These are phyloP conservation scores for Orychophragmus violaceus DNA, from an alignment of 345 rosid species.

Conservation along the genomic window DNA sequence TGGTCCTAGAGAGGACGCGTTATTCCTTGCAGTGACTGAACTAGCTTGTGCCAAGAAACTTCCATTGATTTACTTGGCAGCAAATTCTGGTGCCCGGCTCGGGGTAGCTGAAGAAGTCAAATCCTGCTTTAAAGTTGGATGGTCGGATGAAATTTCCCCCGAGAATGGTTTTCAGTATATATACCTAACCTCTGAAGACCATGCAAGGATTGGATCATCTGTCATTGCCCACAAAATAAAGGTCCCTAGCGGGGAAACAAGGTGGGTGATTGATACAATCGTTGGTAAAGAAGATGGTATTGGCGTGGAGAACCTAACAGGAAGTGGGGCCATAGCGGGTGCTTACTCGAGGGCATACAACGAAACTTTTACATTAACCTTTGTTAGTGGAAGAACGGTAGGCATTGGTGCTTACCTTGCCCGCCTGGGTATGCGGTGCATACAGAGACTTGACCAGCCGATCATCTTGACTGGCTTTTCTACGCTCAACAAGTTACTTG, in stretches of 20 bases:
- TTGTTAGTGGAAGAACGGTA: slow-evolving; percentile 93
- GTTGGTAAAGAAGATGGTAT: slow-evolving; percentile 96
- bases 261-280: slow-evolving; percentile 94
- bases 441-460: slow-evolving; percentile 98
- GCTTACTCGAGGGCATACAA: slow-evolving; percentile 96
- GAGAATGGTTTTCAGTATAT: slow-evolving; percentile 92
- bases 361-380: slow-evolving; percentile 92
- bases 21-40: slow-evolving; percentile 87
- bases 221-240: slow-evolving; percentile 87
- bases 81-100: slow-evolving; percentile 96
- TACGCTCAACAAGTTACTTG: slow-evolving; percentile 94
- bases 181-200: slow-evolving; percentile 76
- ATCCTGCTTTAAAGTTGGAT: slow-evolving; percentile 81
- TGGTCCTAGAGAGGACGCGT: slow-evolving; percentile 97
- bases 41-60: slow-evolving; percentile 86
- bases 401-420: slow-evolving; percentile 99
- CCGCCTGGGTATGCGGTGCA: slow-evolving; percentile 97
- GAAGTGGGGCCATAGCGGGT: slow-evolving; percentile 98
- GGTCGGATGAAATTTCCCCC: slow-evolving; percentile 84
- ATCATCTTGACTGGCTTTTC: slow-evolving; percentile 98
- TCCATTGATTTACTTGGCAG: slow-evolving; percentile 94
- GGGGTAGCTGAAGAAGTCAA: slow-evolving; percentile 98
- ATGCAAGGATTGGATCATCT: slow-evolving; percentile 58
- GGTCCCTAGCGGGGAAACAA: slow-evolving; percentile 63
- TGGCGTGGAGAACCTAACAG: slow-evolving; percentile 93